Evolutionary conservation across 352 stramenopile genomes (phyloP), one percentile per base, ranked within the genome.

Genomic region (Phytophthora palmivora): DNA sequence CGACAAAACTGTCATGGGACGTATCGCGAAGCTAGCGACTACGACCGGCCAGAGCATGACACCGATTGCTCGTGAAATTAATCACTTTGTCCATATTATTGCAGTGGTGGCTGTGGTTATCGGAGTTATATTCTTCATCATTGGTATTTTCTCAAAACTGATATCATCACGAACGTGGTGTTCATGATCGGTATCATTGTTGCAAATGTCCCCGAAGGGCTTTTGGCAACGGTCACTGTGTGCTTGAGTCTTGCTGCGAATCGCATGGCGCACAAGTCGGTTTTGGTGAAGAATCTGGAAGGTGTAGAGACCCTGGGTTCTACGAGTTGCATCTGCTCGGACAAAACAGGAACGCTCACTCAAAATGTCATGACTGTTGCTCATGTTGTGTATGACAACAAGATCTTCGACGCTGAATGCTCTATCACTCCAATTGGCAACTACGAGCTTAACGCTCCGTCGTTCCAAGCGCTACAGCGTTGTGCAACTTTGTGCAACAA

Each of bases 111-210:
- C 79, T 5, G 67, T 85, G 14, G 45, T 72, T 15, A 89, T 89
- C 18, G 81, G 75, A 22, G 62, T 87, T 15, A 73, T 87, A 46
- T 87, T 90, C 54, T 87, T 90, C 47, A 64, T 82, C 18, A 70
- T 89, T 28, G 74, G 79, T 32, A 71, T 89, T 26, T 62, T 73
- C 84, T 88, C 42, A 79, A 78, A 12, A 72, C 62, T 2, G 70
- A 84, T 47, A 71, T 79, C 32, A 56, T 88, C 26, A 79, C 65
- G 6, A 90, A 87, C 41, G 54, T 88, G 37, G 93, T 88, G 32
- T 97, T 97, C 63, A 97, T 98, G 89, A 98, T 98, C 52, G 93
- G 90, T 59, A 97, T 98, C 55, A 98, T 98, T 49, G 91, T 98
- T 2, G 94, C 94, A n/a, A 98, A 97, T 63, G 91, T 98, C 12